Evolutionary conservation across 169 alveolate genomes (phyloP).

Genomic region (Plasmodium vivax): DNA sequence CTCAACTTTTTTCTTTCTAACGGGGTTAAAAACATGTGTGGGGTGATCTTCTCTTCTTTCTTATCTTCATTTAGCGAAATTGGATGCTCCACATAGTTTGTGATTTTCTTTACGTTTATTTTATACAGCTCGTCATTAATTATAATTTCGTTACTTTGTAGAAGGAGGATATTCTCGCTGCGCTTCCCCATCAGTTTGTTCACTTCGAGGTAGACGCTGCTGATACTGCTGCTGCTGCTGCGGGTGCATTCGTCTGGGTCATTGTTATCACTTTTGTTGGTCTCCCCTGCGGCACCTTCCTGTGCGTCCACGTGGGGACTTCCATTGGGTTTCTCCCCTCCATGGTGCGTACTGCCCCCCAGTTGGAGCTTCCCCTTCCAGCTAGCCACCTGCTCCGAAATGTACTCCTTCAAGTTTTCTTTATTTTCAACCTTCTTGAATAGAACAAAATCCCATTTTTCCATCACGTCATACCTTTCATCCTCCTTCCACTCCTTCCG

Average conservation of each 20-base stretch:
- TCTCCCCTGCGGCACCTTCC: background rate
- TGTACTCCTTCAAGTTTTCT: constrained; percentile 46
- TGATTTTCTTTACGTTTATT: constrained; percentile 79
- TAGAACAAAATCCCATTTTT: constrained; percentile 59
- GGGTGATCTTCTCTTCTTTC: constrained; percentile 64
- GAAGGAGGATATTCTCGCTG: constrained; percentile 51
- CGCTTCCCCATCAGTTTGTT: constrained; percentile 31
- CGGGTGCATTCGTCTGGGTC: background rate
- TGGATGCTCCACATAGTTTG: constrained; percentile 89
- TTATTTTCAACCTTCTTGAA: constrained; percentile 40
- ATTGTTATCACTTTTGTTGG: background rate
- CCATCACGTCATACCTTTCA: constrained; percentile 44
- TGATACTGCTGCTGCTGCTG: background rate
- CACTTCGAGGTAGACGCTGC: background rate
- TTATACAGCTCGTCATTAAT: constrained; percentile 60
- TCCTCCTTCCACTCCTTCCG: constrained; percentile 50
- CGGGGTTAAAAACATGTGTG: constrained; percentile 85
- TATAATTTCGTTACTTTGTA: constrained; percentile 49
- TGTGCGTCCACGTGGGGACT: background rate
- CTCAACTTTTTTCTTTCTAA: constrained; percentile 87
- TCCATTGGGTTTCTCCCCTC: background rate
- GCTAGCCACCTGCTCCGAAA: constrained; percentile 8
- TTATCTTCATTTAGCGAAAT: constrained; percentile 84
- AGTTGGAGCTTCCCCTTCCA: constrained; percentile 29
- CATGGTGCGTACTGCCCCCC: background rate